Conservation (phyloP, 2,329 filamentous ascomycete genomes). For the Claviceps arundinis region DNA sequence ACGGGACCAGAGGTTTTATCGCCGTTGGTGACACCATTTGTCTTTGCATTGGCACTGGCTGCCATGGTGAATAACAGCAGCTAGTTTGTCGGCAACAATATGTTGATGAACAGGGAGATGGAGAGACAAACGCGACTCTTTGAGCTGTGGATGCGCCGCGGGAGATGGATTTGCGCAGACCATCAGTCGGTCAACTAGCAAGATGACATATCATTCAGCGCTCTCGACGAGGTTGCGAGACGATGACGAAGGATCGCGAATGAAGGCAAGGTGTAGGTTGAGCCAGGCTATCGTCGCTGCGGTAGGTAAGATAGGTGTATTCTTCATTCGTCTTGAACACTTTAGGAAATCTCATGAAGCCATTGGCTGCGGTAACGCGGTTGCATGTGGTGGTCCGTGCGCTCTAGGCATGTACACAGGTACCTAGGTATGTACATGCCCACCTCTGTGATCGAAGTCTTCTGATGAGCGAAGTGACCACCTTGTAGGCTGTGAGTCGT, state of each 20-base stretch:
- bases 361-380: background rate
- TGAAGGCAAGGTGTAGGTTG: background rate
- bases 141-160: slow-evolving; percentile 19
- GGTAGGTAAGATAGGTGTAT: background rate
- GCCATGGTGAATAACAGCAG: slow-evolving; percentile 24
- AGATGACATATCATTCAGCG: slow-evolving; percentile 15
- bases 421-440: no score
- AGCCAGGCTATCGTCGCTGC: background rate
- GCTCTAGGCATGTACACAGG: background rate
- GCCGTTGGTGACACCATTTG: slow-evolving; percentile 31
- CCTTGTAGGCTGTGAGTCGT: no score
- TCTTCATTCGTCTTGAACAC: background rate
- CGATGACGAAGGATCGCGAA: background rate
- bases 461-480: no score
- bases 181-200: slow-evolving; percentile 14
- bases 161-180: slow-evolving; percentile 14
- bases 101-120: background rate
- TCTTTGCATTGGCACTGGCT: slow-evolving; percentile 27
- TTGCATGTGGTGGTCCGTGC: background rate
- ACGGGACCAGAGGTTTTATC: slow-evolving; percentile 21
- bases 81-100: background rate
- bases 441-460: no score
- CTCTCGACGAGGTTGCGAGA: background rate
- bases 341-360: background rate
- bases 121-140: slow-evolving; percentile 16